Base-by-base conservation (phyloP, 2,329 filamentous ascomycete genomes). In the Metarhizium rileyi region DNA sequence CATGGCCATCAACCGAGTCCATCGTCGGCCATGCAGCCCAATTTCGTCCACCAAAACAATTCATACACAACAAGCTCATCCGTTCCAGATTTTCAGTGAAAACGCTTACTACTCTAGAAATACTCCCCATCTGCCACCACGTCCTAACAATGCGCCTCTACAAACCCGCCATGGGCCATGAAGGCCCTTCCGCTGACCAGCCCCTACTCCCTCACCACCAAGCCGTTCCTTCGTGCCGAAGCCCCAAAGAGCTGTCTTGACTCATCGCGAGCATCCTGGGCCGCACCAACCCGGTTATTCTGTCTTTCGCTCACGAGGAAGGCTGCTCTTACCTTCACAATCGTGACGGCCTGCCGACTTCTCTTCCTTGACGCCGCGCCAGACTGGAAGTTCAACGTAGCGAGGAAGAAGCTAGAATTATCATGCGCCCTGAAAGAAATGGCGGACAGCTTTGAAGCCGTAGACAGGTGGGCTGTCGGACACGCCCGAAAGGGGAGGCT, bases 211-310 rank as follows among this genome's bases (percentile, higher is more conserved):
- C n/a, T n/a, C n/a, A n/a, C n/a, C n/a, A n/a, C n/a, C n/a, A n/a
- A n/a, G n/a, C n/a, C n/a, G n/a, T 57, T 60, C 9, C 60, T 60
- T 4, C 63, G 65, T 10, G 61, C 66, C 12, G 61, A 67, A 8
- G 60, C 61, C 2, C 59, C 72, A 5, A 71, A 68, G 68, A 57
- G 55, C 27, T 68, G 66, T 16, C 59, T 71, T 1, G 56, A 65
- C 26, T 53, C 60, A 1, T 50, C 57, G 5, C 52, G 53, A 16
- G 54, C 58, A 41, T 63, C 63, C 40, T 61, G 66, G 30, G 44
- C 57, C 0, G 53, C 61, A 0, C 38, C 57, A 0, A 55, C 57
- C 1, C 52, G 57, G 0, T 47, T 68, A 0, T 53, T 59, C 8
- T 56, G 59, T 43, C 54, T 67, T 0, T 65, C 69, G 1, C 63